A percentile compares a stretch with the other conserved stretches of the same genome.
These are phyloP conservation scores for Hymenoscyphus albidus DNA, from an alignment of 2,329 filamentous ascomycete species.

Conservation along the genomic window DNA sequence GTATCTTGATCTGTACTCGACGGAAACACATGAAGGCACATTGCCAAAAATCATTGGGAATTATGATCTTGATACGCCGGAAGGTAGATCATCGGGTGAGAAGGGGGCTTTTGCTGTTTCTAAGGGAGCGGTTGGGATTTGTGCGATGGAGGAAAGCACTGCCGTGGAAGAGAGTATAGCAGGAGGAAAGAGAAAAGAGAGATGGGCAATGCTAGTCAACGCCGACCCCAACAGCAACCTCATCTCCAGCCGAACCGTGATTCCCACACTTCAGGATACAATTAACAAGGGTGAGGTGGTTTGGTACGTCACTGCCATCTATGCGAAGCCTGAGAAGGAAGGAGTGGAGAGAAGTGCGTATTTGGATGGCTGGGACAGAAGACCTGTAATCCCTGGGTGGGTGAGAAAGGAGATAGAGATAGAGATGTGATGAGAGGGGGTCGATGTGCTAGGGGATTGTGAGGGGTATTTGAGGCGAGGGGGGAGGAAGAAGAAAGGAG, in stretches of 20 bases:
- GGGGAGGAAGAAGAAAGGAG: too few relatives aligned
- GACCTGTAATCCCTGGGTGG: conserved; percentile 58
- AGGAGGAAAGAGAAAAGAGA: conserved; percentile 26
- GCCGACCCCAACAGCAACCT: conserved; percentile 78
- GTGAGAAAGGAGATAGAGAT: conserved; percentile 38
- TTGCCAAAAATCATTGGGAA: conserved; percentile 55
- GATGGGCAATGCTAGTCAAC: conserved; percentile 61
- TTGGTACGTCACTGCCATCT: conserved; percentile 70
- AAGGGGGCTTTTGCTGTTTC: conserved; percentile 54
- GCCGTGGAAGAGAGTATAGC: too few relatives aligned
- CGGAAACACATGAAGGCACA: conserved; percentile 46
- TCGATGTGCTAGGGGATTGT: too few relatives aligned
- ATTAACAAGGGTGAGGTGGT: conserved; percentile 53
- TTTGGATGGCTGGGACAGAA: conserved; percentile 57
- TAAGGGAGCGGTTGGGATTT: conserved; percentile 55
- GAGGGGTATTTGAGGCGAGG: too few relatives aligned
- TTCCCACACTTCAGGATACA: conserved; percentile 65
- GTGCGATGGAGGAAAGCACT: conserved; percentile 39
- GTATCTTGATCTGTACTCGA: conserved; percentile 48
- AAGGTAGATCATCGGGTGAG: conserved; percentile 48
- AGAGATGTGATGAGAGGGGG: too few relatives aligned
- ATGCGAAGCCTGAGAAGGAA: conserved; percentile 59
- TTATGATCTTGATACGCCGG: conserved; percentile 54
- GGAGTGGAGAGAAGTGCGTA: conserved; percentile 51
- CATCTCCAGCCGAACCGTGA: conserved; percentile 65